Percentiles rank a stretch among this genome's conserved stretches.
These are phyloP conservation scores for Mycena leptocephala DNA, from an alignment of 768 basidiomycete species.

Conservation along the genomic window DNA sequence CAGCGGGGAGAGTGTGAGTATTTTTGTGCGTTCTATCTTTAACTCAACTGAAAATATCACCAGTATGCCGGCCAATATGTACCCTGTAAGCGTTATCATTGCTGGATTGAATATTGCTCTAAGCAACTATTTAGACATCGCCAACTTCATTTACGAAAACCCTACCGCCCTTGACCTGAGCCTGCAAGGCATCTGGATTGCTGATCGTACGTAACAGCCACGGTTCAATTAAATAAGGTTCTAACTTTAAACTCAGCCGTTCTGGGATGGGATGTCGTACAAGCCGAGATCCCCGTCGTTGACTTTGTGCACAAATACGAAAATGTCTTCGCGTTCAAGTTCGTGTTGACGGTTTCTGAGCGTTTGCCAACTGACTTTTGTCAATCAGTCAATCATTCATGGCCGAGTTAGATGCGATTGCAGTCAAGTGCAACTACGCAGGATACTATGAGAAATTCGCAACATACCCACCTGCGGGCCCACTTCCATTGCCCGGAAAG, in stretches of 20 bases:
- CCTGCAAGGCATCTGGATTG: constrained; percentile 81
- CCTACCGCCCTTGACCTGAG: constrained; percentile 67
- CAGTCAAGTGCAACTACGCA: constrained; percentile 73
- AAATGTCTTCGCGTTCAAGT: constrained; percentile 84
- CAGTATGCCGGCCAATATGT: constrained; percentile 80
- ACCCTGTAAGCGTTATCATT: constrained; percentile 62
- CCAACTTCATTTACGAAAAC: constrained; percentile 80
- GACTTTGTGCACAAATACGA: constrained; percentile 83
- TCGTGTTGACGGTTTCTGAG: constrained; percentile 32
- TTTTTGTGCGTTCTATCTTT: not conserved
- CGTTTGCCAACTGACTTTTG: constrained; percentile 1
- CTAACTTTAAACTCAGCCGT: constrained; percentile 55
- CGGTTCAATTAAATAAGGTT: not conserved
- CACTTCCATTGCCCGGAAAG: constrained; percentile 78
- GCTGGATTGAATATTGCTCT: not conserved
- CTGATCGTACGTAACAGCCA: constrained; percentile 69
- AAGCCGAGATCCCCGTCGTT: constrained; percentile 81
- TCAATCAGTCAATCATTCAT: constrained; percentile 73
- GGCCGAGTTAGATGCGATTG: constrained; percentile 67
- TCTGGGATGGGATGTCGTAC: constrained; percentile 76
- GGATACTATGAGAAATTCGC: constrained; percentile 75
- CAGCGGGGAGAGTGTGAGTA: constrained; percentile 82
- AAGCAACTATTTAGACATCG: constrained; percentile 67
- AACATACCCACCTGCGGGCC: constrained; percentile 78
- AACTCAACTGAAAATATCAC: not conserved